phyloP scores from a whole-genome alignment of 345 rosid species.

The Triadica sebifera region DNA sequence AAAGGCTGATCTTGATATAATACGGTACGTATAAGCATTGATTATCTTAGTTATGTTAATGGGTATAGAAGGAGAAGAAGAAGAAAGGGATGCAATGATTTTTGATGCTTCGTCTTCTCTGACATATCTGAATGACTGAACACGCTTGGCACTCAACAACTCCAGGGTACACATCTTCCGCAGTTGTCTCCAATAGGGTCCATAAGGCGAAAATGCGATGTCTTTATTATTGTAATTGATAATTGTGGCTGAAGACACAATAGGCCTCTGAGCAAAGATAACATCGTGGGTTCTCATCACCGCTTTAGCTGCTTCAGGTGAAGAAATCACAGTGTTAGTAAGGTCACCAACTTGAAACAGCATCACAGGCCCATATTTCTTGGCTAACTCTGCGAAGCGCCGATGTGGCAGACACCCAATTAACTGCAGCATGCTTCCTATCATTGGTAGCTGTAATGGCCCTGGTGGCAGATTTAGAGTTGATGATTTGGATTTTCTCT shows the following conservation, averaged over 20 bases:
- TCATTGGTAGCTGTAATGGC: not conserved
- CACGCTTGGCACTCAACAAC: not conserved
- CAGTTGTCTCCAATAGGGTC: slow-evolving; percentile 10
- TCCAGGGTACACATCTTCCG: not conserved
- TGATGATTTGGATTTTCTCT: too few species aligned
- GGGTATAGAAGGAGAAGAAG: not conserved
- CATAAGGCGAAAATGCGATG: not conserved
- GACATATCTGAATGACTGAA: not conserved
- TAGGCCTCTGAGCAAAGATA: not conserved
- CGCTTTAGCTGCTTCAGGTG: not conserved
- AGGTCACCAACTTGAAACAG: not conserved
- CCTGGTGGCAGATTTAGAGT: too few species aligned
- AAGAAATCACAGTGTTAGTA: not conserved
- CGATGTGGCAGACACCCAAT: not conserved
- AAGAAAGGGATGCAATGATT: not conserved
- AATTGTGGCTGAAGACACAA: not conserved
- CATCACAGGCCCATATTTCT: not conserved
- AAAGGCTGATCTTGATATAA: slow-evolving; percentile 27
- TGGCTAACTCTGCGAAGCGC: not conserved
- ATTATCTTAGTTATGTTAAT: slow-evolving; percentile 17
- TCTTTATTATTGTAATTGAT: not conserved
- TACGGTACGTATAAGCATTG: slow-evolving; percentile 9
- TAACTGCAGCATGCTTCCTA: not conserved
- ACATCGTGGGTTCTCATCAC: slow-evolving; percentile 6
- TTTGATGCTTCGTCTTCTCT: not conserved